These are phyloP conservation scores for Plantago ovata DNA, from an alignment of 257 asterid species.

Conservation along the genomic window DNA sequence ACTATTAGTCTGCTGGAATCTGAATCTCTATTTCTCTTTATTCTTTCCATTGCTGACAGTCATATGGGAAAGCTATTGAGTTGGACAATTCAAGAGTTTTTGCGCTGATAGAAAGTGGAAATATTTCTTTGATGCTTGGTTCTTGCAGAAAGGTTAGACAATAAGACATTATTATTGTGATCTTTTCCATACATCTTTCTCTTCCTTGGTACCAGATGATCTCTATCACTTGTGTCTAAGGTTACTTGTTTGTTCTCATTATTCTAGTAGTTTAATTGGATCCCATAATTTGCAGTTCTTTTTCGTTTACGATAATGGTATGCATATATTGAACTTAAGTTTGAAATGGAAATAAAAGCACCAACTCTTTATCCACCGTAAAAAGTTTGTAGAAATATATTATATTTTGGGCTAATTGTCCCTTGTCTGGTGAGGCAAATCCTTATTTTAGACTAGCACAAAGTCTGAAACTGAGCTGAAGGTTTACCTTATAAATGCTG, in stretches of 20 bases:
- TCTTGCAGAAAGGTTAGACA: constrained; percentile 57
- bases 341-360: no score
- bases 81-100: constrained; percentile 77
- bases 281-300: constrained; percentile 1
- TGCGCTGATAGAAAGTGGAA: constrained; percentile 92
- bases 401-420: no score
- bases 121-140: constrained; percentile 81
- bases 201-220: constrained; percentile 7
- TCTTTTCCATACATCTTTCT: constrained; percentile 3
- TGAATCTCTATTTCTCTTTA: constrained; percentile 24
- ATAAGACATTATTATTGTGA: constrained; percentile 18
- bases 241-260: constrained; percentile 15
- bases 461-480: no score
- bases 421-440: no score
- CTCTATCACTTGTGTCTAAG: constrained; percentile 8
- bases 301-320: background rate
- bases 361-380: no score
- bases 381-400: no score
- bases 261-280: constrained; percentile 8
- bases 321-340: background rate
- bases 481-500: no score
- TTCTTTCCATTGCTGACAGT: constrained; percentile 42
- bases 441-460: no score
- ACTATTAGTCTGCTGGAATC: constrained; percentile 6
- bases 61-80: constrained; percentile 91